Percentiles rank a stretch among this genome's conserved stretches.
Conservation (phyloP, 208 protist species). For the Wallacemonas sp. region DNA sequence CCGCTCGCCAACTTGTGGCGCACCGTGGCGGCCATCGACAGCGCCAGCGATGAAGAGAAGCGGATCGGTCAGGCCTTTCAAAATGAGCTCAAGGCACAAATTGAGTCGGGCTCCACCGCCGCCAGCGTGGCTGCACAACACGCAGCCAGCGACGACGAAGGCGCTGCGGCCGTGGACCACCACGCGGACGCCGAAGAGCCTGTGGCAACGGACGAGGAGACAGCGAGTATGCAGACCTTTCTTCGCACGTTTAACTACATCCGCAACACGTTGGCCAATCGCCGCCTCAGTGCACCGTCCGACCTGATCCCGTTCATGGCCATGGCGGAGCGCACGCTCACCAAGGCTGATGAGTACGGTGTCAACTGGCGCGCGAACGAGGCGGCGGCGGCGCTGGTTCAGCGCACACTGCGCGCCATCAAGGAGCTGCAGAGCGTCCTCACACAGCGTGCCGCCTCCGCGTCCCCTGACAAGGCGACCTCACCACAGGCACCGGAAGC, state of each 20-base stretch:
- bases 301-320: slow-evolving; percentile 33
- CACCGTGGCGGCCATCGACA: slow-evolving; percentile 23
- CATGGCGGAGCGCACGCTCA: slow-evolving; percentile 27
- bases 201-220: neutral
- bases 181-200: slow-evolving; percentile 6
- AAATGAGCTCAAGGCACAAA: slow-evolving; percentile 13
- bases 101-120: neutral
- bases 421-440: slow-evolving; percentile 21
- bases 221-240: slow-evolving; percentile 4
- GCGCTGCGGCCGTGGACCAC: neutral
- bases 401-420: slow-evolving; percentile 18
- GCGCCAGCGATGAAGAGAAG: slow-evolving; percentile 17
- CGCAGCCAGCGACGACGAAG: neutral
- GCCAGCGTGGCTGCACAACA: neutral
- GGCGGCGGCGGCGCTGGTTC: slow-evolving; percentile 20
- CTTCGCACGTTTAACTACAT: slow-evolving; percentile 13
- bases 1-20: slow-evolving; percentile 20
- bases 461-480: neutral
- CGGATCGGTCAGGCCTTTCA: slow-evolving; percentile 21
- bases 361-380: slow-evolving; percentile 23
- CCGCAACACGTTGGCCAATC: neutral
- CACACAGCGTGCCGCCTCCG: slow-evolving; percentile 2
- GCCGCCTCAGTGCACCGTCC: neutral
- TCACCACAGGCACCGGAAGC: neutral
- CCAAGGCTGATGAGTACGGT: slow-evolving; percentile 20